Evolutionary conservation across 495 filamentous ascomycete genomes (phyloP).

Genomic region (Trichodelitschia bisporula): DNA sequence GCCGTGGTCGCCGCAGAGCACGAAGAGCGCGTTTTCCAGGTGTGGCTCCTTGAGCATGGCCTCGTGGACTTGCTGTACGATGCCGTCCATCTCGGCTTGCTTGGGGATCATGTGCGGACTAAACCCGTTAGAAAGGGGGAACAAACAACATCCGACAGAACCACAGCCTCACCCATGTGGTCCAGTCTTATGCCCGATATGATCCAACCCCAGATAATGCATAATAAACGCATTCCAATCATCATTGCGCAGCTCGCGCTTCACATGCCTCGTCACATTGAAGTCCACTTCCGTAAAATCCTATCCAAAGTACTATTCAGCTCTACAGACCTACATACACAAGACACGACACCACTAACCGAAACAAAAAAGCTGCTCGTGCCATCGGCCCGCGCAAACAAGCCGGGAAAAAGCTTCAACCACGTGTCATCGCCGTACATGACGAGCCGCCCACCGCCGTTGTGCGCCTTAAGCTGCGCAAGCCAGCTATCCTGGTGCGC

Average conservation of each 20-base stretch:
- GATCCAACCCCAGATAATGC: conserved; percentile 89
- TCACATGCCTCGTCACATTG: conserved; percentile 84
- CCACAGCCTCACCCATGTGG: conserved; percentile 38
- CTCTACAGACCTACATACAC: background rate
- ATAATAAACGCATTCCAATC: conserved; percentile 91
- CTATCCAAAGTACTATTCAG: conserved; percentile 19
- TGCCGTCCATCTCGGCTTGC: conserved; percentile 78
- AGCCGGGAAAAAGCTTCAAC: conserved; percentile 82
- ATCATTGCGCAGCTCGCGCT: conserved; percentile 39
- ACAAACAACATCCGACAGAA: background rate
- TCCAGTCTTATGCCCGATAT: conserved; percentile 91
- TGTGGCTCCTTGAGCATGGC: conserved; percentile 45
- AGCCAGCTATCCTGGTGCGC: conserved; percentile 85
- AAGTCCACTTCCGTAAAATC: conserved; percentile 96
- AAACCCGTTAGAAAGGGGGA: background rate
- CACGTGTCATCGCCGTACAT: conserved; percentile 99
- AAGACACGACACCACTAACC: conserved; percentile 28
- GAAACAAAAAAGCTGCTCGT: conserved; percentile 97
- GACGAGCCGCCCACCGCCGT: conserved; percentile 41
- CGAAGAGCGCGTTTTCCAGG: conserved; percentile 52
- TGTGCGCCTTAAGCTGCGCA: conserved; percentile 59
- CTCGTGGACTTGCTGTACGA: conserved; percentile 50
- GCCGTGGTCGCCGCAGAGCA: conserved; percentile 83
- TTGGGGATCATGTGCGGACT: conserved; percentile 83
- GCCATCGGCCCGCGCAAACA: conserved; percentile 67